phyloP scores from a whole-genome alignment of 2,329 filamentous ascomycete genomes.

The Ilyonectria robusta region DNA sequence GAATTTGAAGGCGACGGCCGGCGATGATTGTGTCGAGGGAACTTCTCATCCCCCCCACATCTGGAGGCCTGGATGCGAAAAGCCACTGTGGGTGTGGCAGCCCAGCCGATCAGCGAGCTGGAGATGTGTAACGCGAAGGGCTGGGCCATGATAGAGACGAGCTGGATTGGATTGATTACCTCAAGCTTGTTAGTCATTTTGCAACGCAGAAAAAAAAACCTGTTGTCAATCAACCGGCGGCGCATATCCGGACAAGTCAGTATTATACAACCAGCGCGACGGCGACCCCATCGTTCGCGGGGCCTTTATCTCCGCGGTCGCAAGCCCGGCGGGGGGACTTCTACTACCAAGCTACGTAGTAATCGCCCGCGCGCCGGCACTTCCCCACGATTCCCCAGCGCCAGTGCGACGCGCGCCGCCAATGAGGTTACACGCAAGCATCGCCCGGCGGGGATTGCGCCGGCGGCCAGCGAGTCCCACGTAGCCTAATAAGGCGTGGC shows the following conservation, averaged over 20 bases:
- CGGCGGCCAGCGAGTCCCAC: neutral
- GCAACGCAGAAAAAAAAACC: neutral
- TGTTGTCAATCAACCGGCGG: neutral
- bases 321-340: neutral
- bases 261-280: neutral
- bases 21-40: neutral
- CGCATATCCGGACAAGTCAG: neutral
- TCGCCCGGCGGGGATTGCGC: constrained; percentile 1
- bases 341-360: neutral
- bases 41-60: neutral
- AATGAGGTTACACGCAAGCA: neutral
- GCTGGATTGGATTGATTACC: neutral
- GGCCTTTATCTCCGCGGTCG: neutral
- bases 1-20: neutral
- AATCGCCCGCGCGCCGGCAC: neutral
- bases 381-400: constrained; percentile 10
- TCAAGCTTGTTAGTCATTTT: constrained; percentile 2
- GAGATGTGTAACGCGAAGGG: neutral
- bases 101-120: neutral
- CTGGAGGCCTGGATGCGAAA: neutral
- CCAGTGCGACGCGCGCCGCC: neutral
- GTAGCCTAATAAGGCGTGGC: too few species aligned
- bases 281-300: neutral
- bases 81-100: neutral
- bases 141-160: neutral